Evolutionary conservation across 495 filamentous ascomycete species (phyloP), one percentile per base, ranked within the genome.

Genomic region (Penicillium soppii): DNA sequence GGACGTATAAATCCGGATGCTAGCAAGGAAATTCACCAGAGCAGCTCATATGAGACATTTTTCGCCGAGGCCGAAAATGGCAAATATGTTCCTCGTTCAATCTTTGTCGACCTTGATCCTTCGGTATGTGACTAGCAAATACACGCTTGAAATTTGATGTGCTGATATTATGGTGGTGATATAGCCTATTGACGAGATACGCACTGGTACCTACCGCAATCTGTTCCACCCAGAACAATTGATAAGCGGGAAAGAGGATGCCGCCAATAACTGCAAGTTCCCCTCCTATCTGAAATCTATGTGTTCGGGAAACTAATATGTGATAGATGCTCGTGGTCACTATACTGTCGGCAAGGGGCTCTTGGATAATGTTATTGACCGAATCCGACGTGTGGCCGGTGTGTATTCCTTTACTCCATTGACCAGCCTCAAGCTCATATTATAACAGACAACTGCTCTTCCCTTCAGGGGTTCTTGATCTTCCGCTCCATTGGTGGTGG

Each of bases 401-500:
- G 75, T 54, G 80, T 62, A 43, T 25, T 5, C 1, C 30, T 22
- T 6, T 3, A 39, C 8, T 16, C 7, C 12, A 12, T 49, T 1
- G 23, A 30, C 13, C 2, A 8, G 4, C 4, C 2, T 22, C 22
- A 1, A 26, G 29, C 30, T 47, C 15, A 47, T 10, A 1, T 23
- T 10, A 5, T 25, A 23, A 30, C 52, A 92, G 90, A 95, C 72
- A 95, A 94, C 81, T 95, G 90, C 80, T 79, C 83, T 47, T 91
- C 85, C 43, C 89, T 95, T n/a, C 90, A 95, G 74, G 90, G 90
- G 43, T 95, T 95, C 78, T 71, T 95, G 45, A 85, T 95, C 71
- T 95, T 95, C 84, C 90, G 94, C 79, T 95, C 90, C 43, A 95
- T 95, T 62, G 90, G 90, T 61, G 90, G 90, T 69, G 90, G 90